These are phyloP conservation scores for Hortiboletus campestris DNA, from an alignment of 768 basidiomycete species.

Conservation along the genomic window DNA sequence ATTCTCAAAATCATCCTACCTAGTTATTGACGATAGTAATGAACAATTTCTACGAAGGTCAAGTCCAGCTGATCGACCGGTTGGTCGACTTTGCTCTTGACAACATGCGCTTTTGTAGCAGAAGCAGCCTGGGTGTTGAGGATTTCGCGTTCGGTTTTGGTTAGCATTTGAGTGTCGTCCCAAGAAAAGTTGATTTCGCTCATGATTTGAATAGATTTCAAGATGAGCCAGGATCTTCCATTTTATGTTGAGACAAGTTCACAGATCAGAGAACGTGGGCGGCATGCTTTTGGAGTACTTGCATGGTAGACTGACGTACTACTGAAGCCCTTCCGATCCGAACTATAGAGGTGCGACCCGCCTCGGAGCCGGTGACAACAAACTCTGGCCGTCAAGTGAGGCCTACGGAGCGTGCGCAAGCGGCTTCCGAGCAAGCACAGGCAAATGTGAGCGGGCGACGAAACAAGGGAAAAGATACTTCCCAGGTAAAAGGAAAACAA, in stretches of 20 bases:
- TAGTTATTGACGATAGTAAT: constrained; percentile 31
- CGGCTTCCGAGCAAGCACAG: constrained; percentile 2
- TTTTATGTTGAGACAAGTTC: constrained; percentile 27
- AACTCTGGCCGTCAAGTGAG: constrained; percentile 26
- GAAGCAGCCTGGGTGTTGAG: constrained; percentile 15
- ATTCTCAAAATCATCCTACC: not conserved
- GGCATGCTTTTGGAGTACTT: not conserved
- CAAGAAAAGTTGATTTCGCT: not conserved
- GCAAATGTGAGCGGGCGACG: not conserved
- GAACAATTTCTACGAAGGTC: constrained; percentile 32
- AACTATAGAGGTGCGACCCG: not conserved
- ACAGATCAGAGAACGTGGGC: constrained; percentile 27
- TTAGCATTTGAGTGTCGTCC: constrained; percentile 8
- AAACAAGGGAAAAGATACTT: constrained; percentile 3
- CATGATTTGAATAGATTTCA: constrained; percentile 19
- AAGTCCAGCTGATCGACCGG: constrained; percentile 27
- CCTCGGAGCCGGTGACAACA: constrained; percentile 16
- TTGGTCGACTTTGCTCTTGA: constrained; percentile 24
- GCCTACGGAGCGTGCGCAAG: constrained; percentile 17
- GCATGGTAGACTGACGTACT: constrained; percentile 1
- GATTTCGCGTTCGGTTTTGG: constrained; percentile 33
- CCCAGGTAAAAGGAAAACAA: not conserved
- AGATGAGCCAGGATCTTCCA: constrained; percentile 32
- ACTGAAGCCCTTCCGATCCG: constrained; percentile 12
- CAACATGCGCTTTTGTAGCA: constrained; percentile 22